These are phyloP conservation scores for Diaporthe vaccinii DNA, from an alignment of 2,329 filamentous ascomycete genomes.

Conservation along the genomic window DNA sequence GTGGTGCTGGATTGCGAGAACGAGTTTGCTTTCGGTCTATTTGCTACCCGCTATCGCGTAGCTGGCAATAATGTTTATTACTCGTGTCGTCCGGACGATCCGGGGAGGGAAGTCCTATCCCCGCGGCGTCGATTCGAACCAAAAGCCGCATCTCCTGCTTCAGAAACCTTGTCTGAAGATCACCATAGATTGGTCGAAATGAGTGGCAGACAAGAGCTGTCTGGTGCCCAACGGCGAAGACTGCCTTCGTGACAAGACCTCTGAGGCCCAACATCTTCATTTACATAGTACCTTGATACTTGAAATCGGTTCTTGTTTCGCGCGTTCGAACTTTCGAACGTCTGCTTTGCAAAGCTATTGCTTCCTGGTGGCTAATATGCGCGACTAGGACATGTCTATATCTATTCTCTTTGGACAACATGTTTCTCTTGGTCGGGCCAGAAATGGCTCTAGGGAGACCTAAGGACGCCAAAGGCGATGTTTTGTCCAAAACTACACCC, in stretches of 20 bases:
- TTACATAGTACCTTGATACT: background rate
- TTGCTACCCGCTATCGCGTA: background rate
- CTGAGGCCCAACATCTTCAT: background rate
- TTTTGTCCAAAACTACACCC: background rate
- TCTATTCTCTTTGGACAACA: background rate
- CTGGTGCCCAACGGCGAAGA: background rate
- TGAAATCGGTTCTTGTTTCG: background rate
- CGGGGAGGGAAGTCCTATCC: too few species aligned
- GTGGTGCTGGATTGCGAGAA: background rate
- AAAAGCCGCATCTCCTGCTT: background rate
- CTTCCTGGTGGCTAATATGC: background rate
- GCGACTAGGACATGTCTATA: background rate
- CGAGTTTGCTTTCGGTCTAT: background rate
- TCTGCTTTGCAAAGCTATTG: background rate
- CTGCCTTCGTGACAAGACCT: too few species aligned
- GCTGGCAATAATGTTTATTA: background rate
- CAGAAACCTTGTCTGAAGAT: background rate
- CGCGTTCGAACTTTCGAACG: background rate
- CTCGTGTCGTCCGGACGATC: background rate
- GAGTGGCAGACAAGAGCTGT: background rate
- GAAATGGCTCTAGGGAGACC: slow-evolving; percentile 20
- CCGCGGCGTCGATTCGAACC: background rate
- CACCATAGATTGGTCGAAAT: background rate
- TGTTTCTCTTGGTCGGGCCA: slow-evolving; percentile 26
- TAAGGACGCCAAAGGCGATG: background rate